These are phyloP conservation scores for Elaeagnus macrophylla DNA, from an alignment of 306 rosid genomes.

Conservation along the genomic window DNA sequence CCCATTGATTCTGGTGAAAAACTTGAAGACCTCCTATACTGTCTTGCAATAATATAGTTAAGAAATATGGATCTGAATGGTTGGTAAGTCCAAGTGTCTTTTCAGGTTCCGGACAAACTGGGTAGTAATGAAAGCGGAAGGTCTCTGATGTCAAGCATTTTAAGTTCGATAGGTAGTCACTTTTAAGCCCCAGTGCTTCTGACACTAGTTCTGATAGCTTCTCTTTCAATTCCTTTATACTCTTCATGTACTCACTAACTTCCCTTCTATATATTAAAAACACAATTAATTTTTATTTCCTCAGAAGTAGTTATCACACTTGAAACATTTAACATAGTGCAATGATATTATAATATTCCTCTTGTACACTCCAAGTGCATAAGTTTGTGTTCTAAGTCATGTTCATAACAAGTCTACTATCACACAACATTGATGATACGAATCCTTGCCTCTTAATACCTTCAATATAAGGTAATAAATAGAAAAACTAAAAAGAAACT, in stretches of 20 bases:
- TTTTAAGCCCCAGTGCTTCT: slow-evolving; percentile 20
- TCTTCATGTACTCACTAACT: slow-evolving; percentile 11
- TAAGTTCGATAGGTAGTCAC: slow-evolving; percentile 11
- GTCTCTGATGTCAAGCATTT: slow-evolving; percentile 14
- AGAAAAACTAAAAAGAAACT: no score
- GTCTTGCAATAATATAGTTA: slow-evolving; percentile 21
- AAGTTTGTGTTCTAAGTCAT: no score
- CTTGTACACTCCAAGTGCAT: no score
- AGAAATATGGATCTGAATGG: slow-evolving; percentile 15
- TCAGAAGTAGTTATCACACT: no score
- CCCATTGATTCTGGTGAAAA: slow-evolving; percentile 16
- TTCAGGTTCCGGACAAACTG: slow-evolving; percentile 21
- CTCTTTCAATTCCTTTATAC: background rate
- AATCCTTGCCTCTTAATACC: no score
- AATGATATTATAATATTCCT: no score
- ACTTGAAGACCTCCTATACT: slow-evolving; percentile 20
- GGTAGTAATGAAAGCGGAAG: slow-evolving; percentile 18
- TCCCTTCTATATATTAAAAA: background rate
- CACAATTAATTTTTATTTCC: no score
- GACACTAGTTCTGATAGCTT: slow-evolving; percentile 8
- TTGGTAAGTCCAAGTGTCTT: slow-evolving; percentile 14
- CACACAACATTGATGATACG: no score
- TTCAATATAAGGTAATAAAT: no score
- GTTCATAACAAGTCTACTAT: no score
- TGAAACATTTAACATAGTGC: no score